These are phyloP conservation scores for Corylus avellana DNA, from an alignment of 306 rosid genomes.

Conservation along the genomic window DNA sequence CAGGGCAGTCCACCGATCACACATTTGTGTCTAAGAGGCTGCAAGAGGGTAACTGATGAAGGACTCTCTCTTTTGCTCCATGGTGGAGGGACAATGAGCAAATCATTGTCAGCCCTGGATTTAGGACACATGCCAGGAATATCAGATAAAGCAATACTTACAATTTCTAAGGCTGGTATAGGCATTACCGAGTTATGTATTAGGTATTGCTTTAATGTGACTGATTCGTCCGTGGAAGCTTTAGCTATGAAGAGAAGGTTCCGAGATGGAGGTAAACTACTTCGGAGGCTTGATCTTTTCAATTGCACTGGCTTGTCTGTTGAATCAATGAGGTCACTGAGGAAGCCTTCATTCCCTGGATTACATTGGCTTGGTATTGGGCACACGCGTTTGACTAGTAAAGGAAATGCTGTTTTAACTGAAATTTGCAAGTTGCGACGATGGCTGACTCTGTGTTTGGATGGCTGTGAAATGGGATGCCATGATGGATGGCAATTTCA, in stretches of 20 bases:
- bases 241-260: constrained; percentile 28
- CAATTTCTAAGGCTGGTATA: constrained; percentile 16
- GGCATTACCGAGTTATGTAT: constrained; percentile 31
- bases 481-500: constrained; percentile 46
- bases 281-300: constrained; percentile 33
- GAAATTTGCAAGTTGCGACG: constrained; percentile 16
- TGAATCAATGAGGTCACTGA: constrained; percentile 20
- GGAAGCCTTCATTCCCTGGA: constrained; percentile 31
- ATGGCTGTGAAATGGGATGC: constrained; percentile 41
- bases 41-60: constrained; percentile 35
- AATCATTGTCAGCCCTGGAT: constrained; percentile 33
- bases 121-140: constrained; percentile 34
- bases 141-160: constrained; percentile 29
- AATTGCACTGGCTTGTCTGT: constrained; percentile 30
- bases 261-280: constrained; percentile 20
- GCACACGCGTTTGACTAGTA: constrained; percentile 12
- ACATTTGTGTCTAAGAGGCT: constrained; percentile 34
- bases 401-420: constrained; percentile 8
- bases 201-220: constrained; percentile 31
- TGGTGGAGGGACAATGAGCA: constrained; percentile 30
- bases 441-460: constrained; percentile 33
- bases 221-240: constrained; percentile 25
- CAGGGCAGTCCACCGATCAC: constrained; percentile 22
- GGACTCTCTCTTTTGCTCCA: constrained; percentile 25
- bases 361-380: constrained; percentile 40